These are phyloP conservation scores for Nannochloropsis gaditana DNA, from an alignment of 108 stramenopile species.

Conservation along the genomic window DNA sequence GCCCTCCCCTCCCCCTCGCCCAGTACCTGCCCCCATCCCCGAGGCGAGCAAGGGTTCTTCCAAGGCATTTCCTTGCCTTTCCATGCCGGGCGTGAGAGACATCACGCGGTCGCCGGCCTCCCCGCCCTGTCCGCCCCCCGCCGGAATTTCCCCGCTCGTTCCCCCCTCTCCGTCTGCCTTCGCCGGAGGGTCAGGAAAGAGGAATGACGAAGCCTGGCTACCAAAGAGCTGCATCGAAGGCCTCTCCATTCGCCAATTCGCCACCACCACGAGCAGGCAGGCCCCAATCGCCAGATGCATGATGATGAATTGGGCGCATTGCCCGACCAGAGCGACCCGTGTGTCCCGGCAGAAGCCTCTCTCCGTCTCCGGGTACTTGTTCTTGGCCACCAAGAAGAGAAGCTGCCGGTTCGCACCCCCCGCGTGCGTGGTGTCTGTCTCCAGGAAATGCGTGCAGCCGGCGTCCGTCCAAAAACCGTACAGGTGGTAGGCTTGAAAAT, in stretches of 20 bases:
- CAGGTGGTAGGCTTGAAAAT: constrained; percentile 9
- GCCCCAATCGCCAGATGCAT: constrained; percentile 6
- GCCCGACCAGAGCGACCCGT: not conserved
- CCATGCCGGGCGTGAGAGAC: not conserved
- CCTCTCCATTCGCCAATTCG: not conserved
- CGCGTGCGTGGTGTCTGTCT: not conserved
- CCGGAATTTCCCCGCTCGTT: not conserved
- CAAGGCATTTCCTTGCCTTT: not conserved
- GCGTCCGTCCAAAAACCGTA: constrained; percentile 2
- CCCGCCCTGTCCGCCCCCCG: not conserved
- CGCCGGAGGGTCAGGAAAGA: not conserved
- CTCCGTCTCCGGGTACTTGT: not conserved
- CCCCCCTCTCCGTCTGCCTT: not conserved
- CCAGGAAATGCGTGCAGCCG: not conserved
- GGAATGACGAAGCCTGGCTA: not conserved
- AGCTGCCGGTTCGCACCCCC: not conserved
- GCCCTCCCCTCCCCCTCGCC: not conserved
- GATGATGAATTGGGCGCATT: not conserved
- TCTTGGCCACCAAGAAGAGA: constrained; percentile 13
- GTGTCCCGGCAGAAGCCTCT: not conserved
- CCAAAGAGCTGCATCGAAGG: constrained; percentile 1
- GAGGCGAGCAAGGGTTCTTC: not conserved
- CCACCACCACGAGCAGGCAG: not conserved
- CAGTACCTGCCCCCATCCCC: not conserved
- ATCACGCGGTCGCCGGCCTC: not conserved